These are phyloP conservation scores for Candida boleticola DNA, from an alignment of 805 yeast genomes.

Conservation along the genomic window DNA sequence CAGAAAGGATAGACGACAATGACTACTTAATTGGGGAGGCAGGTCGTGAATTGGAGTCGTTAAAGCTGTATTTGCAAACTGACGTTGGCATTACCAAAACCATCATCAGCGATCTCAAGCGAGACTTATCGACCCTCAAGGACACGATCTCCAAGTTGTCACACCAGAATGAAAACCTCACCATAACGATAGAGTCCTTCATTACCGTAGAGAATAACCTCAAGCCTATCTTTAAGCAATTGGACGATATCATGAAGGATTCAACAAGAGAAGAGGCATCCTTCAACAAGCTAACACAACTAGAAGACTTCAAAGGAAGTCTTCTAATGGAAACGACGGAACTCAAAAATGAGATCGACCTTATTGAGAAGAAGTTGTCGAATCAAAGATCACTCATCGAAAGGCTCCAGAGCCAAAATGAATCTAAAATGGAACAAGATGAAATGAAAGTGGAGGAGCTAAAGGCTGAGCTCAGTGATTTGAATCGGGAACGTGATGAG, in stretches of 20 bases:
- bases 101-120: slow-evolving; percentile 52
- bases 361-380: slow-evolving; percentile 42
- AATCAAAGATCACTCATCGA: slow-evolving; percentile 16
- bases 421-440: slow-evolving; percentile 42
- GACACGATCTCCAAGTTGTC: slow-evolving; percentile 29
- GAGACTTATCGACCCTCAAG: slow-evolving; percentile 39
- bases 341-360: slow-evolving; percentile 48
- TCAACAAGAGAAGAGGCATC: slow-evolving; percentile 41
- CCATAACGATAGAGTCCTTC: slow-evolving; percentile 58
- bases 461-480: slow-evolving; percentile 44
- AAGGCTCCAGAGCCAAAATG: slow-evolving; percentile 43
- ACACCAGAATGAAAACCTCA: slow-evolving; percentile 46
- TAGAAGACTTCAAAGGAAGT: slow-evolving; percentile 42
- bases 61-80: slow-evolving; percentile 58
- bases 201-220: slow-evolving; percentile 39
- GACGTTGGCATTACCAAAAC: slow-evolving; percentile 55
- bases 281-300: slow-evolving; percentile 31
- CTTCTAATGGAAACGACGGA: slow-evolving; percentile 39
- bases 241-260: slow-evolving; percentile 52
- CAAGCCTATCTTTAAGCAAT: slow-evolving; percentile 44
- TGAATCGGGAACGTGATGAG: slow-evolving; percentile 47
- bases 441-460: slow-evolving; percentile 43
- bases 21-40: slow-evolving; percentile 56
- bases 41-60: slow-evolving; percentile 55
- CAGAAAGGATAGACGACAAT: slow-evolving; percentile 59